Evolutionary conservation across 2,329 filamentous ascomycete genomes (phyloP).

Genomic region (Ceratocystis harringtonii): DNA sequence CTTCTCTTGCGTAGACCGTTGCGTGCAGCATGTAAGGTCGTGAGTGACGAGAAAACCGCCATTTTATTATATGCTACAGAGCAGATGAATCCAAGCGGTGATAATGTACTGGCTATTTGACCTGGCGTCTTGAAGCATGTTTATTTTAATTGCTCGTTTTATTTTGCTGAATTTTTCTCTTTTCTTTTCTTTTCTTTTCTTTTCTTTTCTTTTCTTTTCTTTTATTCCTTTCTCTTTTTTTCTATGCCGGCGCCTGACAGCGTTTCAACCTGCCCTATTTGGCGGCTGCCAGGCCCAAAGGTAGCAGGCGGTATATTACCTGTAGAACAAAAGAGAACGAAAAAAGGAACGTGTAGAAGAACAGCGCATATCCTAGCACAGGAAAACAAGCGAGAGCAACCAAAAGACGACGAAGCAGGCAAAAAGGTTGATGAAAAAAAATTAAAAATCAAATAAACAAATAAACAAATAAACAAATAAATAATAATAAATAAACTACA

Average conservation of each 20-base stretch:
- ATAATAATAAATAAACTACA: background rate
- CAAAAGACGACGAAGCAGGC: background rate
- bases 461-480: too few relatives aligned
- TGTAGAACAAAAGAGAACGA: background rate
- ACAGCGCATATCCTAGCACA: constrained; percentile 2
- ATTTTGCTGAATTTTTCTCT: background rate
- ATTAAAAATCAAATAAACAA: too few relatives aligned
- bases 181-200: background rate
- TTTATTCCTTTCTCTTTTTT: background rate
- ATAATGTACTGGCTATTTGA: too few relatives aligned
- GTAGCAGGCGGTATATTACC: background rate
- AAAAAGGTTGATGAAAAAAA: background rate
- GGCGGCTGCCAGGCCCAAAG: background rate
- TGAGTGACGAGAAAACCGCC: too few relatives aligned
- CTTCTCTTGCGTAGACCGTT: too few relatives aligned
- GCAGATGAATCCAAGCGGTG: too few relatives aligned
- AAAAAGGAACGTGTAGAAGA: constrained; percentile 3
- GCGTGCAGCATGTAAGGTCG: too few relatives aligned
- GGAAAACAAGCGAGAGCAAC: background rate
- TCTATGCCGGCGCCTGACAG: background rate
- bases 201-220: background rate
- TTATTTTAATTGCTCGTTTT: background rate
- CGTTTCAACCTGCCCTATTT: constrained; percentile 5
- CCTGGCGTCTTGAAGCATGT: background rate
- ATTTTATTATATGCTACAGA: too few relatives aligned